Evolutionary conservation across 352 stramenopile genomes (phyloP).

Genomic region (Phytophthora agathidicida): DNA sequence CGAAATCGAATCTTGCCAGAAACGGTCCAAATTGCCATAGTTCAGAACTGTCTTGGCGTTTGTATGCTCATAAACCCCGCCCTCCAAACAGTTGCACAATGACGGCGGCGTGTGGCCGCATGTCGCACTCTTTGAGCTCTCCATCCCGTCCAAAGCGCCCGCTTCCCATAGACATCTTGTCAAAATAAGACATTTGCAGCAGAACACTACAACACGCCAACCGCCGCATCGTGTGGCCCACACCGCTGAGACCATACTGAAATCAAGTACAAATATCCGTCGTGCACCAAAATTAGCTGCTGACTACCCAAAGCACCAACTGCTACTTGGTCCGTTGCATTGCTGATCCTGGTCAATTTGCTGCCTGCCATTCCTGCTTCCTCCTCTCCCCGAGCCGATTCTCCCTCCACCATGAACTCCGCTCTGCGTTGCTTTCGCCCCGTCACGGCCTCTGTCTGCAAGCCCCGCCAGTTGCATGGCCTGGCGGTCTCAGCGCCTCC

Average conservation of each 20-base stretch:
- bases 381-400: conserved; percentile 4
- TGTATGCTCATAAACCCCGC: not conserved
- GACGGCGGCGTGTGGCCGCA: conserved; percentile 3
- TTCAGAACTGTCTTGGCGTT: not conserved
- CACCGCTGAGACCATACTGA: conserved; percentile 10
- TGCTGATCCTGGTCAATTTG: too few relatives aligned
- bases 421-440: conserved; percentile 13
- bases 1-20: not conserved
- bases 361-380: conserved; percentile 20
- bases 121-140: conserved; percentile 19
- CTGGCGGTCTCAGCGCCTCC: conserved; percentile 5
- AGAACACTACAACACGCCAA: conserved; percentile 16
- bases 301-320: not conserved
- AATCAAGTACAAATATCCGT: conserved; percentile 23
- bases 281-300: conserved; percentile 28
- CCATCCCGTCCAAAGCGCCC: conserved; percentile 7
- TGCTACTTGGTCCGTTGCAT: conserved; percentile 18
- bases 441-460: conserved; percentile 1
- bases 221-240: not conserved
- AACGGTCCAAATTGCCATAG: not conserved
- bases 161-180: not conserved
- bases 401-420: conserved; percentile 16
- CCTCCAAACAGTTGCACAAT: not conserved
- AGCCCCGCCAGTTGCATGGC: conserved; percentile 11
- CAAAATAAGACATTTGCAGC: conserved; percentile 4